Evolutionary conservation across 2,329 filamentous ascomycete species (phyloP).

Genomic region (Rugonectria rugulosa): DNA sequence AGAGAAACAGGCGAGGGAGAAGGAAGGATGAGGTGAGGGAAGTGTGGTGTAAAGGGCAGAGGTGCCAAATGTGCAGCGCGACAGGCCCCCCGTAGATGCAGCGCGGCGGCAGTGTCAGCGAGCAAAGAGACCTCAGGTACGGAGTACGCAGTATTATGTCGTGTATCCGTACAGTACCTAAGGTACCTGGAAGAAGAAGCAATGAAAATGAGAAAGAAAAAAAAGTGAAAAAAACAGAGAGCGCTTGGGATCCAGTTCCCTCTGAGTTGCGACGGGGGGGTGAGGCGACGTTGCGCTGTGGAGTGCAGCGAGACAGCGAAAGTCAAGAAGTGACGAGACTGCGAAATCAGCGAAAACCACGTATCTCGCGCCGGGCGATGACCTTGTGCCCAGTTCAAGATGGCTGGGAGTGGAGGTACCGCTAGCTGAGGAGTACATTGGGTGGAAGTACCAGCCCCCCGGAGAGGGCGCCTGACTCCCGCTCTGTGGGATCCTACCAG

Average conservation of each 20-base stretch:
- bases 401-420: conserved; percentile 17
- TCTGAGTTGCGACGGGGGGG: conserved; percentile 10
- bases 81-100: conserved; percentile 15
- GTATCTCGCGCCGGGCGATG: background rate
- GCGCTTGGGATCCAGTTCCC: background rate
- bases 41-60: too few species aligned
- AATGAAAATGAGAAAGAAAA: background rate
- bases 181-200: too few species aligned
- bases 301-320: conserved; percentile 21
- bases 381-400: background rate
- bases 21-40: conserved; percentile 33
- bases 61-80: conserved; percentile 15
- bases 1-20: conserved; percentile 31
- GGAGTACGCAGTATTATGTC: background rate
- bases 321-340: conserved; percentile 9
- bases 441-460: conserved; percentile 16
- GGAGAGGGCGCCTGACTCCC: conserved; percentile 11
- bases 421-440: conserved; percentile 6
- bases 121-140: background rate
- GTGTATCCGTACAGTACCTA: too few species aligned
- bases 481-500: too few species aligned
- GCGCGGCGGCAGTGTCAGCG: conserved; percentile 7
- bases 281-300: conserved; percentile 15
- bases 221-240: background rate
- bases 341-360: background rate